Evolutionary conservation across 495 filamentous ascomycete species (phyloP), one percentile per base, ranked within the genome.

Genomic region (Glarea lozoyensis): DNA sequence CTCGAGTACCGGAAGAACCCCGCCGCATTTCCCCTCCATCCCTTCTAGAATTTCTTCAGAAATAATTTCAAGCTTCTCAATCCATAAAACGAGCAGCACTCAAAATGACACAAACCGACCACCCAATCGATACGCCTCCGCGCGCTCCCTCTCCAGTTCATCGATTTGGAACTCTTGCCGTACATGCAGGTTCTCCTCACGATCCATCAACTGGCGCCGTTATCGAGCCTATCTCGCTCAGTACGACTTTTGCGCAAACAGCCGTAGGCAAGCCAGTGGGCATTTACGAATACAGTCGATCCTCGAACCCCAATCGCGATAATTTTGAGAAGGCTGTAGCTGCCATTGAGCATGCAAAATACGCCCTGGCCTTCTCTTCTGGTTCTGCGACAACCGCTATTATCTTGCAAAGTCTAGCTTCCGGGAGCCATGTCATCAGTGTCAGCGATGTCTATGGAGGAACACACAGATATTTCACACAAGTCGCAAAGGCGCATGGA

Each of bases 391-490:
- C 90, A 9, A 99, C 93, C 0, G 89, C 93, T 40, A 83, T 73
- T 42, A 85, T 97, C 53, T 78, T 99, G 25, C 92, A 99, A 60
- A 90, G 84, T 35, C 78, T 99, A 40, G 88, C 93, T 31, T 71
- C 83, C 4, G 92, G 90, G 35, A 93, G 87, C 15, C 92, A 99
- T 65, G 82, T 97, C 47, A 78, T 99, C 52, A 94, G 88, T 31
- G 88, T 97, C 27, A 92, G 86, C 38, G 93, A 99, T 59, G 86
- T 99, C 35, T 99, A 99, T 58, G 92, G 92, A 44, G 92, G 92
- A 33, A 99, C 92, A 1, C 92, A 97, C 65, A 75, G 92, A 48
- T 99, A 99, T 67, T 99, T 99, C 75, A 99, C 92, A 50, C 88
- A 95, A 66, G 93, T 99, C 33, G 92, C 92, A 37, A 75, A 82